Conservation (phyloP, 2,329 filamentous ascomycete species). For the Sporothrix inflata region DNA sequence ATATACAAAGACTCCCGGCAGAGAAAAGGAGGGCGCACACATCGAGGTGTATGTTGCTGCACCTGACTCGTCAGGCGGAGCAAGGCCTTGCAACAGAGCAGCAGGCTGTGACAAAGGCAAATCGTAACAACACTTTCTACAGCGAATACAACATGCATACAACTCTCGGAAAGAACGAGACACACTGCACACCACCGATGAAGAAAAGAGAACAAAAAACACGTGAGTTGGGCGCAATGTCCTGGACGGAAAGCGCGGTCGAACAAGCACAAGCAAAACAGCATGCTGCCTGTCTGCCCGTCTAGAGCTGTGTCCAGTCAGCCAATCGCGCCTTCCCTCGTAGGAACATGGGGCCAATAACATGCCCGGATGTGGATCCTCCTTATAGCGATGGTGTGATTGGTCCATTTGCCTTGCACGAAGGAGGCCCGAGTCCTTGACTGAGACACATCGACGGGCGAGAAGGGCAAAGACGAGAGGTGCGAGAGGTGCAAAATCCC, state of each 20-base stretch:
- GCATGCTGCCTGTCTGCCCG: not conserved
- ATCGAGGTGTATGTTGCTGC: not conserved
- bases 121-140: not conserved
- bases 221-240: conserved; percentile 9
- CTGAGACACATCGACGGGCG: conserved; percentile 13
- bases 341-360: conserved; percentile 24
- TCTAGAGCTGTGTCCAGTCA: not conserved
- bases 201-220: not conserved
- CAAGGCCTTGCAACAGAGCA: not conserved
- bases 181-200: not conserved
- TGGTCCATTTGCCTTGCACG: conserved; percentile 8
- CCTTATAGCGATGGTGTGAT: not conserved
- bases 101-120: not conserved
- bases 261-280: not conserved
- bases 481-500: not conserved
- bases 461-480: not conserved
- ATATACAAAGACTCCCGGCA: not conserved
- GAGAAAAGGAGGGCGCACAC: not conserved
- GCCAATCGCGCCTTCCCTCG: conserved; percentile 25
- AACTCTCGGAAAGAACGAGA: not conserved
- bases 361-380: not conserved
- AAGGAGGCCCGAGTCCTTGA: not conserved
- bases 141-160: not conserved
- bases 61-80: conserved; percentile 8
- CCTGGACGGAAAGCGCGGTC: conserved; percentile 18